phyloP scores from a whole-genome alignment of 2,329 filamentous ascomycete species.

The Simplicillium sp. region DNA sequence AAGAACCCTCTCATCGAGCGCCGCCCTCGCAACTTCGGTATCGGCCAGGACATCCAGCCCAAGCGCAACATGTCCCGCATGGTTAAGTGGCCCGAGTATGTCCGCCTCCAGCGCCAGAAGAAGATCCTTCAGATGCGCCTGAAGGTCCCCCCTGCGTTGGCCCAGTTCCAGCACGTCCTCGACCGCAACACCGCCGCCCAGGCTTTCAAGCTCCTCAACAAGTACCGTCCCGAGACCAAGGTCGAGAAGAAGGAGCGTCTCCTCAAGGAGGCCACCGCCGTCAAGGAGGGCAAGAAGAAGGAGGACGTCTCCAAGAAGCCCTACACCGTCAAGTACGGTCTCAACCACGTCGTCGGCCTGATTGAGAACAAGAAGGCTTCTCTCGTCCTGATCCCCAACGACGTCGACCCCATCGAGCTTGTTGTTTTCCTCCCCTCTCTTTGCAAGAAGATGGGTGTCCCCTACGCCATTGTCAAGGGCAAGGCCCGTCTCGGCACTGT shows the following conservation, averaged over 20 bases:
- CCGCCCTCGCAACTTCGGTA: constrained; percentile 93
- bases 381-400: constrained; percentile 96
- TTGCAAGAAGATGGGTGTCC: constrained; percentile 99
- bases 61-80: constrained; percentile 92
- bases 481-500: constrained; percentile 98
- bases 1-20: constrained; percentile 99
- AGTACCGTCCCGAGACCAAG: constrained; percentile 99
- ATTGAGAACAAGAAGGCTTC: constrained; percentile 99
- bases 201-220: constrained; percentile 98
- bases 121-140: constrained; percentile 97
- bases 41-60: constrained; percentile 98
- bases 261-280: constrained; percentile 92
- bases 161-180: constrained; percentile 96
- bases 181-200: constrained; percentile 95
- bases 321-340: constrained; percentile 97
- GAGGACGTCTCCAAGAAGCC: constrained; percentile 99
- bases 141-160: constrained; percentile 94
- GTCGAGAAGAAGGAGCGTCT: constrained; percentile 99
- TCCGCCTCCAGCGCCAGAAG: constrained; percentile 88
- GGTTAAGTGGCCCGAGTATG: constrained; percentile 99
- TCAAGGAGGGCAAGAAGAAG: constrained; percentile 99
- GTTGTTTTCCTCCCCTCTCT: constrained; percentile 98
- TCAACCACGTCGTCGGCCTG: constrained; percentile 97
- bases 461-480: constrained; percentile 99
- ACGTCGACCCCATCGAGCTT: constrained; percentile 98